Percentiles rank a stretch among this genome's conserved stretches.
These are phyloP conservation scores for Dalbergia cochinchinensis DNA, from an alignment of 306 rosid genomes.

Conservation along the genomic window DNA sequence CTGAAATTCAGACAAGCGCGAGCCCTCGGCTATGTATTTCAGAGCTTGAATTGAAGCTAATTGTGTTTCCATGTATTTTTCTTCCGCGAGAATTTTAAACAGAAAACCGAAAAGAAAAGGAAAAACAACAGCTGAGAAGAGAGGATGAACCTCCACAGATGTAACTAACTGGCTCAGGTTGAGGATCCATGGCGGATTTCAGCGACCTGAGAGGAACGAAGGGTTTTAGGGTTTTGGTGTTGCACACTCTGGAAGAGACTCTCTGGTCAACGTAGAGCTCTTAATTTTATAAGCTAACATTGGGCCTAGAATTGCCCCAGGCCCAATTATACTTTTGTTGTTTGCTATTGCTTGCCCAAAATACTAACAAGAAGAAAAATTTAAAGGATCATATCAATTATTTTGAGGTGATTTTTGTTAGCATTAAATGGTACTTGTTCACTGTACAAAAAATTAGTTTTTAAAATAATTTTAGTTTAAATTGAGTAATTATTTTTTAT, in stretches of 20 bases:
- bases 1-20: neutral
- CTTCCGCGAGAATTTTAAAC: neutral
- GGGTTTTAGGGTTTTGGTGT: neutral
- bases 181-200: slow-evolving; percentile 42
- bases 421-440: no score
- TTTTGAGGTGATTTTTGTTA: no score
- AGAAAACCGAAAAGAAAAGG: neutral
- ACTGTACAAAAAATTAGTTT: no score
- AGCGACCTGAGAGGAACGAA: neutral
- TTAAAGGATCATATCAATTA: neutral
- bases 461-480: no score
- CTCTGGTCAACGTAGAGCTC: rapidly evolving
- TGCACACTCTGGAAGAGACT: neutral
- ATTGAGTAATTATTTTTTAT: no score
- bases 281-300: neutral
- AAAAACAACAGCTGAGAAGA: neutral
- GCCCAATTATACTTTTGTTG: neutral
- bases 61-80: neutral
- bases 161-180: slow-evolving; percentile 43
- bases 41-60: neutral
- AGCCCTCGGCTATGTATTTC: neutral
- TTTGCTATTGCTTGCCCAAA: neutral
- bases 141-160: slow-evolving; percentile 43
- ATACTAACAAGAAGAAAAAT: neutral
- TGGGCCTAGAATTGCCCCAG: slow-evolving; percentile 1